Evolutionary conservation across 2,329 filamentous ascomycete species (phyloP), one percentile per base, ranked within the genome.

Genomic region (Botrytis fragariae): DNA sequence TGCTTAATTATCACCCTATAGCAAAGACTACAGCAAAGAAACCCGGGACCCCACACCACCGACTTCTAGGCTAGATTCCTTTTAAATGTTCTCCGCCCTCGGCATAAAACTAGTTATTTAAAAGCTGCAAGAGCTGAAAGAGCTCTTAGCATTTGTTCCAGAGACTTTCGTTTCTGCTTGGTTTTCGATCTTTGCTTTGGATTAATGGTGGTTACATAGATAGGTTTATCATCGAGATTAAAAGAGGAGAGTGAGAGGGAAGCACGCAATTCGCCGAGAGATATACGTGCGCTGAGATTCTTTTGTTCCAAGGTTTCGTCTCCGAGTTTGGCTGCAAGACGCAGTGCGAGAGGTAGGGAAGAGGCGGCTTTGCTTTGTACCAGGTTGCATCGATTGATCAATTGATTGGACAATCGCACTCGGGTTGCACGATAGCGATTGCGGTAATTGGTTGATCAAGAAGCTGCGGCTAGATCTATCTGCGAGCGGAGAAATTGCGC

Each of bases 401-500:
- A 54, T 57, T 57, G 51, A 42, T 63, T 39, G 60, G 25, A n/a
- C 32, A 14, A 42, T 62, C 44, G 61, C 37, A 12, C n/a, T 63
- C 39, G 61, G 37, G 37, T 63, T 29, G 39, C 60, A 29, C 37
- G 35, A n/a, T 12, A 6, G 22, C 25, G 25, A 62, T 39, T n/a
- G 60, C 22, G 25, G 35, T 42, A 9, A 39, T 62, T 62, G 60
- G 35, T 57, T 29, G 51, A 57, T 32, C 18, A n/a, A 18, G n/a
- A 18, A 3, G n/a, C 14, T 29, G n/a, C n/a, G 32, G 60, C 60
- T 25, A 18, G 20, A n/a, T 62, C 35, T 61, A 61, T 39, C 32
- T n/a, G 60, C 35, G 42, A 25, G 37, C 14, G 14, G 35, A n/a
- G 25, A 62, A 29, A 62, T 75, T 69, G 74, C 74, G 72, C 32